Evolutionary conservation across 106 monocot genomes (phyloP).

Genomic region (Allium sativum): DNA sequence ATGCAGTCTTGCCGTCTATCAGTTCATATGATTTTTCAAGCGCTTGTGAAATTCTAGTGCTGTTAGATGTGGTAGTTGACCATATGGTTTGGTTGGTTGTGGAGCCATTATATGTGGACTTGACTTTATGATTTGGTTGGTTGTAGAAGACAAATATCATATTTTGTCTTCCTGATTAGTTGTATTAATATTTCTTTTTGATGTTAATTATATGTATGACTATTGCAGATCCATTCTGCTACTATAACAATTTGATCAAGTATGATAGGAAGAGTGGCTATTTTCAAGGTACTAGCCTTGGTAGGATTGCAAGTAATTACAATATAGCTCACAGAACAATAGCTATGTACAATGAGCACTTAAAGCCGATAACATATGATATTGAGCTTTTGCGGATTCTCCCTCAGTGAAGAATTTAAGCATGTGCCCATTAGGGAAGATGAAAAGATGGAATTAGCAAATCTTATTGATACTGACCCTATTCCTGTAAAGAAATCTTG

Average conservation of each 20-base stretch:
- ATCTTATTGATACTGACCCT: slow-evolving; percentile 90
- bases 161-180: too few relatives aligned
- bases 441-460: slow-evolving; percentile 97
- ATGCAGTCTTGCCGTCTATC: not conserved
- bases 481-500: slow-evolving; percentile 99
- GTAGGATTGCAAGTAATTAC: slow-evolving; percentile 93
- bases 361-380: slow-evolving; percentile 95
- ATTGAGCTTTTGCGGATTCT: slow-evolving; percentile 93
- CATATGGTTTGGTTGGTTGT: too few relatives aligned
- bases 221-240: slow-evolving; percentile 77
- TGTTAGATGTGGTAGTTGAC: too few relatives aligned
- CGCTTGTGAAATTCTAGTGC: not conserved
- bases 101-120: too few relatives aligned
- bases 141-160: too few relatives aligned
- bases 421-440: slow-evolving; percentile 86
- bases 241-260: slow-evolving; percentile 83
- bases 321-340: slow-evolving; percentile 98
- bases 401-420: slow-evolving; percentile 98
- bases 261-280: slow-evolving; percentile 97
- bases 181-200: too few relatives aligned
- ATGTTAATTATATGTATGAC: not conserved
- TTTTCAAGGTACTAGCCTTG: slow-evolving; percentile 90
- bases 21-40: not conserved
- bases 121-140: too few relatives aligned
- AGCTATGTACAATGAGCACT: slow-evolving; percentile 80